phyloP scores from a whole-genome alignment of 176 grass and related monocot species.

The Oryza coarctata region DNA sequence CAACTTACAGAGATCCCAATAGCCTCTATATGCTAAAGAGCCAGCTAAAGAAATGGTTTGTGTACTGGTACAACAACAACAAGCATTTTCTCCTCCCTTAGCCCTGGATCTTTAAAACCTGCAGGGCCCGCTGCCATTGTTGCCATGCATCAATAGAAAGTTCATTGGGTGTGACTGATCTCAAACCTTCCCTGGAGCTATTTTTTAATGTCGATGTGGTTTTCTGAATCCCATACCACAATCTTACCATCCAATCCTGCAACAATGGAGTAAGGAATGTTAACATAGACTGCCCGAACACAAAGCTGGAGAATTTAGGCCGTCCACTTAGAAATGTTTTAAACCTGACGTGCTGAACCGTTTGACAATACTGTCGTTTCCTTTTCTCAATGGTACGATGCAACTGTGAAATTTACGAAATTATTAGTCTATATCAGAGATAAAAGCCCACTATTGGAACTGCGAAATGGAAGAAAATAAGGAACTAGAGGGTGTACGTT shows the following conservation, averaged over 20 bases:
- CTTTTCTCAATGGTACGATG: conserved; percentile 66
- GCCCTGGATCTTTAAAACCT: conserved; percentile 41
- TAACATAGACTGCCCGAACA: not conserved
- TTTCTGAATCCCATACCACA: conserved; percentile 86
- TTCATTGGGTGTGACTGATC: not conserved
- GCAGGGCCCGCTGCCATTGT: conserved; percentile 33
- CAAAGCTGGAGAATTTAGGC: not conserved
- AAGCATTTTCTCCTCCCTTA: conserved; percentile 29
- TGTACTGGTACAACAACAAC: conserved; percentile 57
- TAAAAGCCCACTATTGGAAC: not conserved
- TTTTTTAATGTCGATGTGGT: conserved; percentile 37
- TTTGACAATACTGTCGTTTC: conserved; percentile 36
- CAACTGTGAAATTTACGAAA: conserved; percentile 48
- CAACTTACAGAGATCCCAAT: conserved; percentile 14
- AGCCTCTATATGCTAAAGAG: conserved; percentile 29
- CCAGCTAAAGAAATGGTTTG: conserved; percentile 24
- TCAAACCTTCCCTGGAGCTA: conserved; percentile 14
- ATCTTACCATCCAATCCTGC: conserved; percentile 94
- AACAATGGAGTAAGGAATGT: conserved; percentile 1
- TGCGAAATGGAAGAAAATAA: not conserved
- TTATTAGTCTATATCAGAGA: not conserved
- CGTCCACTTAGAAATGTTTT: not conserved
- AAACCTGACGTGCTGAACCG: conserved; percentile 98
- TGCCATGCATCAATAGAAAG: not conserved
- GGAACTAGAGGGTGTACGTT: conserved; percentile 49